phyloP scores from a whole-genome alignment of 257 asterid species.

The Oldenlandia corymbosa region DNA sequence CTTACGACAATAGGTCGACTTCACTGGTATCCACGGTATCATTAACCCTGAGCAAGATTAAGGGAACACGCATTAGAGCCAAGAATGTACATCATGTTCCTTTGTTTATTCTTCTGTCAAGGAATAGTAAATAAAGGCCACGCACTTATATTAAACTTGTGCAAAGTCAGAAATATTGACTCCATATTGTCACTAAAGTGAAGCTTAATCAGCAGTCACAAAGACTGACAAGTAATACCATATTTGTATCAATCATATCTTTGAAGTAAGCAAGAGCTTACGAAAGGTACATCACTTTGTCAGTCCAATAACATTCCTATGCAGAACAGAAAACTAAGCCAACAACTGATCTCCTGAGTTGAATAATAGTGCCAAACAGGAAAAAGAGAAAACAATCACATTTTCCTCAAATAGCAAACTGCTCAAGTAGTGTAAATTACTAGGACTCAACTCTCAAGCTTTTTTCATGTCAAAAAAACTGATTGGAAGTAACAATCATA shows the following conservation, averaged over 20 bases:
- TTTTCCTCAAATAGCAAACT: background rate
- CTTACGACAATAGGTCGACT: conserved; percentile 52
- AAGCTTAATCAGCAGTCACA: background rate
- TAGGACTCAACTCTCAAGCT: background rate
- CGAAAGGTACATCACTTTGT: background rate
- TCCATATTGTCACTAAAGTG: background rate
- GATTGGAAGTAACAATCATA: background rate
- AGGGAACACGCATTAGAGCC: conserved; percentile 3
- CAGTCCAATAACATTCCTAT: background rate
- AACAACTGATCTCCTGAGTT: background rate
- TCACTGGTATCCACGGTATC: conserved; percentile 66
- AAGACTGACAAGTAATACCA: background rate
- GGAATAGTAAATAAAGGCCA: background rate
- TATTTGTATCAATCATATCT: background rate
- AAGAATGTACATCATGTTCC: background rate
- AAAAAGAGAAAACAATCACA: background rate
- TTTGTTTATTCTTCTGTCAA: background rate
- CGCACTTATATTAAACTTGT: background rate
- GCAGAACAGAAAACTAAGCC: background rate
- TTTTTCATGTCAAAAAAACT: background rate
- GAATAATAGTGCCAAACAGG: background rate
- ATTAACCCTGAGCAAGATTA: conserved; percentile 52
- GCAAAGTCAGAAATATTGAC: background rate
- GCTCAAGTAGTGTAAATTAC: background rate
- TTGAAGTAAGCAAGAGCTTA: background rate